Evolutionary conservation across 345 rosid species (phyloP), one percentile per base, ranked within the genome.

Genomic region (Camelina sativa): DNA sequence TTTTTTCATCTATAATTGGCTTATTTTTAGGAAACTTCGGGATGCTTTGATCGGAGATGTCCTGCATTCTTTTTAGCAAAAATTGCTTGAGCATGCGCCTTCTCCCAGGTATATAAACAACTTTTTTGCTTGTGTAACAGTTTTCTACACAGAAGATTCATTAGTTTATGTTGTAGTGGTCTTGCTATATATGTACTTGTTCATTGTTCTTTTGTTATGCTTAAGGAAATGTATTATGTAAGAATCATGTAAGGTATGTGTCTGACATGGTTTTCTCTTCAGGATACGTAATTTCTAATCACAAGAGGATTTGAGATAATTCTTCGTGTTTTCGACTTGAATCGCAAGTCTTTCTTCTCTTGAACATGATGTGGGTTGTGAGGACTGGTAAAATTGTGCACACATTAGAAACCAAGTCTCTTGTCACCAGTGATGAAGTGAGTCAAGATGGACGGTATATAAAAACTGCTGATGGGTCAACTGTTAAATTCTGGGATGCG

Each of bases 31-130:
- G 84, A 93, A 91, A 84, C 64, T 93, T 23, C 89, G 97, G 96
- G 93, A 93, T 84, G 98, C 98, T 30, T 84, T 91, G 82, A 86
- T 93, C 0, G 95, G 98, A n/a, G 95, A 88, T 79, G 91, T 77
- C 56, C 75, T 90, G 80, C 97, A 92, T 75, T 92, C 93, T 30
- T 92, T 92, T 81, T 95, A 92, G 47, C 98, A 92, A 83, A 90
- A 89, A 91, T 93, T 65, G 96, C 91, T 74, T 83, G 97, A 65
- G 89, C 98, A 3, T 87, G 96, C 53, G 86, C 92, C 58, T 91
- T 93, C 83, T 93, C 98, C 1, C 88, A 89, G 87, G 97, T 91
- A 54, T 25, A 25, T 25, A 25, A 25, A 25, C 7, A 70, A 53
- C 7, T 35, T 48, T 0, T 34, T 30, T 69, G 52, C 7, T 20